A percentile compares a stretch with the other conserved stretches of the same genome.
Evolutionary conservation across 306 rosid genomes (phyloP).

Genomic region (Alnus rubra): DNA sequence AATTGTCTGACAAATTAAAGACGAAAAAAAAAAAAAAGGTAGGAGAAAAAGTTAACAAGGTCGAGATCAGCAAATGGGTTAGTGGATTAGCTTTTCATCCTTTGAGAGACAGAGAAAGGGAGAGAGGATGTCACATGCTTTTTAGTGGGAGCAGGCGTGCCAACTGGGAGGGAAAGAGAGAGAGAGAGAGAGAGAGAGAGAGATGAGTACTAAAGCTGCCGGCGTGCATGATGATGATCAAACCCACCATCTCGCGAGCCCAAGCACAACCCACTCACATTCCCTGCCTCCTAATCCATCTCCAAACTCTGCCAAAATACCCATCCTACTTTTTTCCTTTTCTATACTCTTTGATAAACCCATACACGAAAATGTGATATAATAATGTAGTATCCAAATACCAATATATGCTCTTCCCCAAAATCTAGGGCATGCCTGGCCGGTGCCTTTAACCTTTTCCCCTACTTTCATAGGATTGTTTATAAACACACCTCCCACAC

Average conservation of each 20-base stretch:
- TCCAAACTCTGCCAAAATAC: constrained; percentile 72
- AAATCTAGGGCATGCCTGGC: constrained; percentile 65
- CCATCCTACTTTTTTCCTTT: constrained; percentile 37
- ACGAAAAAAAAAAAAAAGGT: constrained; percentile 53
- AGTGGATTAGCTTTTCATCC: constrained; percentile 78
- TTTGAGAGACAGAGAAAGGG: constrained; percentile 23
- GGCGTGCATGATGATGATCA: constrained; percentile 85
- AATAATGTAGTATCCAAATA: constrained; percentile 35
- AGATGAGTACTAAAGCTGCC: constrained; percentile 76
- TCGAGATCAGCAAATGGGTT: constrained; percentile 49
- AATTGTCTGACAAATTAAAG: constrained; percentile 80
- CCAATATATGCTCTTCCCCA: constrained; percentile 56
- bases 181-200: constrained; percentile 26
- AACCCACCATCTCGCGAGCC: constrained; percentile 53
- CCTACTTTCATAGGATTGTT: constrained; percentile 32
- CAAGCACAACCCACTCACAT: constrained; percentile 53
- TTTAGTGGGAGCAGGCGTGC: constrained; percentile 96
- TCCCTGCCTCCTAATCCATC: constrained; percentile 68
- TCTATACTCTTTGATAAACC: constrained; percentile 34
- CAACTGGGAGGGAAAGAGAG: constrained; percentile 52
- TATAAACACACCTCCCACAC: constrained; percentile 24
- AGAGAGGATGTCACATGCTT: constrained; percentile 15
- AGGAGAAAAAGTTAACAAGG: constrained; percentile 59
- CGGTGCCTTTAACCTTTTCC: constrained; percentile 48
- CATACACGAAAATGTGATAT: constrained; percentile 29